Base-by-base conservation (phyloP, 2,329 filamentous ascomycete species). In the Pseudocercospora vitis region DNA sequence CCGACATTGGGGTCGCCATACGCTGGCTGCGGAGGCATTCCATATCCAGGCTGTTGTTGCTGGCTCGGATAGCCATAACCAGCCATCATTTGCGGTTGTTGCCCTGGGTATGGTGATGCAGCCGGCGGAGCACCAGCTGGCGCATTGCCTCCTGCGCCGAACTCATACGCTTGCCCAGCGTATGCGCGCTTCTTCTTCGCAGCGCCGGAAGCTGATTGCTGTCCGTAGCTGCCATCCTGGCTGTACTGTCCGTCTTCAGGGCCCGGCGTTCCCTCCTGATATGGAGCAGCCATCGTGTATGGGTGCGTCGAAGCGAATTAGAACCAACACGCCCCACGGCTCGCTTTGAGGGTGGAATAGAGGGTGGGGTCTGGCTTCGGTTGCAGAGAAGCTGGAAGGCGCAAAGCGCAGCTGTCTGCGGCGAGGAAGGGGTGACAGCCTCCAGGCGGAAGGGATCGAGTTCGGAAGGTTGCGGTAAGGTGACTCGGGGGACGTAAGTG, bases 151-250 rank as follows among this genome's bases (percentile, higher is more conserved):
- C 92, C 94, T 47, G 83, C 81, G 47, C 88, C 90, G 65, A 97
- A 94, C 55, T 95, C 92, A 73, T 95, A 99, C 40, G 92, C 92
- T 73, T 95, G 88, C 53, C 89, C 89, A 50, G 94, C 94, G 77
- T 97, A 97, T 53, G 88, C 87, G 78, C 91, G 83, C 82, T 95
- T 96, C 83, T 96, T 96, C 78, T 91, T 91, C 18, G 57, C 63
- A 12, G 60, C 61, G 26, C 60, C 62, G 23, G 40, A 44, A 3
- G 54, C 56, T 11, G 59, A 47, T 31, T 59, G 48, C 54, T 65
- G 56, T 8, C 57, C 57, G 29, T 64, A 61, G 19, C 56, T 63
- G 31, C 59, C 65, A 52, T 65, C 59, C 45, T 63, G 58, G 28
- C 35, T 40, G 40, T 63, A 59, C 21, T 57, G 53, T 24, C 40